Evolutionary conservation across 2,329 filamentous ascomycete genomes (phyloP), one percentile per base, ranked within the genome.

Genomic region (Trichophyton benhamiae): DNA sequence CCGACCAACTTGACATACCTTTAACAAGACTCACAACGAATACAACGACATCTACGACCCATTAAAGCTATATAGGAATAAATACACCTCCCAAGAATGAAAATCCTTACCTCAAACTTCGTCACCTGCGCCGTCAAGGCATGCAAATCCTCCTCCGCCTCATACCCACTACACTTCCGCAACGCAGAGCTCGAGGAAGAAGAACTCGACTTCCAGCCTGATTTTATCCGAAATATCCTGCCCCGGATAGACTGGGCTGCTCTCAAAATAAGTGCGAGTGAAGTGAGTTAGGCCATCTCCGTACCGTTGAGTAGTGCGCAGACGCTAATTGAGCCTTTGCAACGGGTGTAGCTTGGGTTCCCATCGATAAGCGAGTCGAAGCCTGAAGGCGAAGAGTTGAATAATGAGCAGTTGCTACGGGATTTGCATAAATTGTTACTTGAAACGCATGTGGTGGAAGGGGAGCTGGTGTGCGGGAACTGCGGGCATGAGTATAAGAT

Each of bases 401-500:
- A 77, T 9, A 83, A 91, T 70, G 85, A 88, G 62, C 84, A 87
- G 74, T 83, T 85, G 66, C 76, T 92, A 63, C 83, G 81, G 68
- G 89, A 95, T 67, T 76, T 96, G 69, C 91, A 97, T 74, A 82
- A 83, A 22, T 74, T 96, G 60, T 78, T 97, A 42, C 80, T 96
- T 67, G 89, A 97, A 80, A 99, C 94, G 63, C 87, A 91, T 69
- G 88, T 99, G 63, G 82, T 84, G 42, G 88, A 92, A 75, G 94
- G 94, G 2, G 92, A 89, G 75, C 80, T 99, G 66, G 88, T 91
- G 3, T 99, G 94, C 73, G 91, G 84, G 57, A 88, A 88, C 74
- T 99, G 94, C 72, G 89, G 88, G 57, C 92, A 97, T 72, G 89
- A 95, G 78, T 99, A 97, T 75, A 85, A 85, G 63, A 87, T 99